phyloP scores from a whole-genome alignment of 2,329 filamentous ascomycete genomes.

The Apiospora pterosperma region DNA sequence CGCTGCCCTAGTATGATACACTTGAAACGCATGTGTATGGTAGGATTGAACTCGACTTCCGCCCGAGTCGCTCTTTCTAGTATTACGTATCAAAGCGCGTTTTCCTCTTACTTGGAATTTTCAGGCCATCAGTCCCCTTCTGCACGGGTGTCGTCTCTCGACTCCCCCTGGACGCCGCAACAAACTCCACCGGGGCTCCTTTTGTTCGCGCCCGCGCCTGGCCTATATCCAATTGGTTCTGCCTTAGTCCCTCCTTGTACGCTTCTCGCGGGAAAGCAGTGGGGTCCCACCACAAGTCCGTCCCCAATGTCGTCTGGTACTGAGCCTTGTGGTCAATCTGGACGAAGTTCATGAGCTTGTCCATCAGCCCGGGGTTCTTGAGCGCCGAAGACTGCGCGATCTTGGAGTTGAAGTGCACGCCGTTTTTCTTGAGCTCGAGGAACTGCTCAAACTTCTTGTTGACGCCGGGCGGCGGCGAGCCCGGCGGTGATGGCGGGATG shows the following conservation, averaged over 20 bases:
- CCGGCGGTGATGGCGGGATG: slow-evolving; percentile 71
- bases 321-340: slow-evolving; percentile 49
- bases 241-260: slow-evolving; percentile 46
- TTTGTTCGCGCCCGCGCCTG: slow-evolving; percentile 41
- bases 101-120: slow-evolving; percentile 27
- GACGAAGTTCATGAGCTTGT: slow-evolving; percentile 70
- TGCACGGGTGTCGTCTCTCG: slow-evolving; percentile 15
- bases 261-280: slow-evolving; percentile 52
- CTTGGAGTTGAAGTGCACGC: slow-evolving; percentile 75
- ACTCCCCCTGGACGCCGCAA: slow-evolving; percentile 22
- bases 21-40: neutral
- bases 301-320: slow-evolving; percentile 61
- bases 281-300: slow-evolving; percentile 58
- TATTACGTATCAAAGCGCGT: slow-evolving; percentile 28
- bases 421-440: slow-evolving; percentile 71
- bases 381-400: slow-evolving; percentile 64
- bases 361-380: slow-evolving; percentile 68
- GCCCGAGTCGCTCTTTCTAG: no score
- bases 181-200: slow-evolving; percentile 50
- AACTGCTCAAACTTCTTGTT: slow-evolving; percentile 72
- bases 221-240: slow-evolving; percentile 41
- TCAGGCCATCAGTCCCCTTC: neutral
- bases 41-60: neutral
- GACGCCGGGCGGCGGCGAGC: slow-evolving; percentile 48
- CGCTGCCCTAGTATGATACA: neutral